Base-by-base conservation (phyloP, 2,329 filamentous ascomycete genomes). In the Trichoderma arundinaceum region DNA sequence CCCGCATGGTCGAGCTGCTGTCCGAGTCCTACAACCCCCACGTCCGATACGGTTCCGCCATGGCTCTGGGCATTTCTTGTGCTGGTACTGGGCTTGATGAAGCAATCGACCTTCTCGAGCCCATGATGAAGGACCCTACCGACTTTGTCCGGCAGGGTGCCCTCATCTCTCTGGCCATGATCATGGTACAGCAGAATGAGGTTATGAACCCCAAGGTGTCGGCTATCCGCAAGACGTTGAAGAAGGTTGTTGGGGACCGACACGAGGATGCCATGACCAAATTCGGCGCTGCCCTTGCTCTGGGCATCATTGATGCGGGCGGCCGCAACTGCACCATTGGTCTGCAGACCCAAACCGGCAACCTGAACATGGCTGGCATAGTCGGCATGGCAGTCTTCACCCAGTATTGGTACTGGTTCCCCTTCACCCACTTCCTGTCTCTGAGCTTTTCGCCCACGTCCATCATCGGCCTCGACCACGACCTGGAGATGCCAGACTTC, bases 381-480 rank as follows among this genome's bases (percentile, higher is more conserved):
- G 94, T 99, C 17, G 96, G 95, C 71, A 97, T 97, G 89, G 94
- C 93, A 33, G 91, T 99, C 62, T 99, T 99, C 80, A 96, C 94
- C 8, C 95, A 99, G 77, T 99, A 99, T 83, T 99, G 95, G 95
- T 99, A 99, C 83, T 99, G 95, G 95, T 99, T 99, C 87, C 95
- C 95, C 67, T 90, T 98, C 73, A 96, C 95, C 35, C 95, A 99
- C 80, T 99, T 99, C 87, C 79, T 99, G 66, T 96, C 94, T 0
- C 84, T 99, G 68, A 94, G 92, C 74, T 98, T 99, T 80, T 93
- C 92, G n/a, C 95, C 95, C 1, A 99, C 96, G 1, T 91, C 95
- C 1, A 91, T 99, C 74, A 97, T 98, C 72, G 94, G 92, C 67
- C 88, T 99, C 32, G 94, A 99, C 75, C 90, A 96, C 74, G 92